These are phyloP conservation scores for Akebia trifoliata DNA, from an alignment of 164 flowering plant species.

Conservation along the genomic window DNA sequence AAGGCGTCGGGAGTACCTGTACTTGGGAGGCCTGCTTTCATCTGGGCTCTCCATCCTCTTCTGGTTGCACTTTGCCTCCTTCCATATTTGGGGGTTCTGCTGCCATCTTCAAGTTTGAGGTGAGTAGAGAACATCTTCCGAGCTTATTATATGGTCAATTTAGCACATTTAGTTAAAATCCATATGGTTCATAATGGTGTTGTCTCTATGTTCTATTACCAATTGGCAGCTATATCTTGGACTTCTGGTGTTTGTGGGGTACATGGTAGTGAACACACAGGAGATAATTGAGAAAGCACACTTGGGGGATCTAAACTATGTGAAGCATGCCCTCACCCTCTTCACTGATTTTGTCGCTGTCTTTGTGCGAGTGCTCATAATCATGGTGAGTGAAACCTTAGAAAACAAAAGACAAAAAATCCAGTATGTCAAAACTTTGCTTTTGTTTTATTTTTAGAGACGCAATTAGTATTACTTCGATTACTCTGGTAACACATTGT, in stretches of 20 bases:
- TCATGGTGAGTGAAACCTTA: constrained; percentile 58
- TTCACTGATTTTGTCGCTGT: constrained; percentile 86
- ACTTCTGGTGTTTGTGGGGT: constrained; percentile 83
- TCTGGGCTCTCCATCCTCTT: constrained; percentile 78
- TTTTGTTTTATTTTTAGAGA: not conserved
- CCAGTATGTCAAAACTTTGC: not conserved
- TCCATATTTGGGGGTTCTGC: constrained; percentile 82
- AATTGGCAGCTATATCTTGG: constrained; percentile 80
- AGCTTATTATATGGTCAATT: not conserved
- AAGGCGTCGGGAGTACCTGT: constrained; percentile 85
- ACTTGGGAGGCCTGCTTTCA: constrained; percentile 78
- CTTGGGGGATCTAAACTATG: constrained; percentile 78
- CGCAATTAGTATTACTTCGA: not conserved
- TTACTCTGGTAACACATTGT: not conserved
- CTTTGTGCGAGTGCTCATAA: constrained; percentile 74
- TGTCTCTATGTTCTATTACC: not conserved
- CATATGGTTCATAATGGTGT: not conserved
- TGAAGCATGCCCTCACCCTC: constrained; percentile 81
- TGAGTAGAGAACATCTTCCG: constrained; percentile 6
- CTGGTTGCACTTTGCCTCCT: constrained; percentile 88
- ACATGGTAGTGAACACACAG: constrained; percentile 94
- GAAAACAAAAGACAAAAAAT: not conserved
- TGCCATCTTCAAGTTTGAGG: constrained; percentile 87
- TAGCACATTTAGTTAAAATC: not conserved
- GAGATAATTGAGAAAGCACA: constrained; percentile 92